Evolutionary conservation across 805 yeast genomes (phyloP), one percentile per base, ranked within the genome.

Genomic region (Zygotorulaspora florentina): DNA sequence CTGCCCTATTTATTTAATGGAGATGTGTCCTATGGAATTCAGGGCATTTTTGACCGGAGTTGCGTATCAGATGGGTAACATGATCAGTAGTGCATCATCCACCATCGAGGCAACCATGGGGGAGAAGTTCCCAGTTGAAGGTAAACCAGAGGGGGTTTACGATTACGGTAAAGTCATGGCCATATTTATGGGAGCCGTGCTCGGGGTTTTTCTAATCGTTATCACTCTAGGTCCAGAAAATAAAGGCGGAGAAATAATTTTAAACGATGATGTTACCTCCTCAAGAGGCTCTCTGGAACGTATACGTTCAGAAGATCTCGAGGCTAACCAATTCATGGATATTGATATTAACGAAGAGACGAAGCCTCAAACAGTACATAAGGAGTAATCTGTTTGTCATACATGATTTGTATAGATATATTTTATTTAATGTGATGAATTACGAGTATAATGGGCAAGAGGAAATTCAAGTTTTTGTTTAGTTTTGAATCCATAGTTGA

Each of bases 81-180:
- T 81, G 58, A 80, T 80, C 17, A 76, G 83, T 1, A 76, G 83
- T 33, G 85, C 86, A 3, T 76, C 83, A 1, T 77, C 85, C 0
- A 81, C 87, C n/a, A 81, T 81, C 51, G 85, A 81, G 64, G 67
- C 82, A 26, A 77, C 79, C 16, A 73, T 81, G 51, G 86, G 86
- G 47, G 77, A 75, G 52, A 52, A 68, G 33, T 81, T 79, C 69
- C 79, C 79, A 42, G 52, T 20, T 72, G 75, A 43, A 31, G 47
- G 33, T 60, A 65, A 9, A 53, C 42, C 65, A 13, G 54, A 55
- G 16, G 65, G 56, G 26, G 64, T 63, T 34, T 76, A 68, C 52
- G 71, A 81, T 55, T 81, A 81, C 53, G 78, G 79, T 1, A 76
- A 70, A 50, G 82, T 79, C 18, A 81, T 81, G 86, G 76, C 83